phyloP scores from a whole-genome alignment of 2,329 filamentous ascomycete genomes.

The Aspergillus aculeatinus region DNA sequence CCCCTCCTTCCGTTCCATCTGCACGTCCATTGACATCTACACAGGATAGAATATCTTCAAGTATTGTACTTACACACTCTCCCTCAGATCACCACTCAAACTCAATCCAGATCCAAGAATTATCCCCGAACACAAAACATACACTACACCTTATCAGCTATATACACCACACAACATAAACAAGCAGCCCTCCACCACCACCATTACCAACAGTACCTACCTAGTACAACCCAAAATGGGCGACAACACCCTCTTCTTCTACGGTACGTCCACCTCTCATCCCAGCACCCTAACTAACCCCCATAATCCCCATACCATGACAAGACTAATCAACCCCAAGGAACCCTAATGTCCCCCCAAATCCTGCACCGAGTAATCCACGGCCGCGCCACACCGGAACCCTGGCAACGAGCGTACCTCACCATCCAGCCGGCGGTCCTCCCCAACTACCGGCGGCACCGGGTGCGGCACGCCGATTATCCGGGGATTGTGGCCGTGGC shows the following conservation, averaged over 20 bases:
- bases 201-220: too few relatives aligned
- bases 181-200: too few relatives aligned
- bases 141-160: too few relatives aligned
- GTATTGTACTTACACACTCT: too few relatives aligned
- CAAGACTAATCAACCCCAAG: slow-evolving; percentile 23
- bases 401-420: slow-evolving; percentile 54
- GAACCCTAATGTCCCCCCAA: slow-evolving; percentile 75
- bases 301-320: not conserved
- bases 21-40: too few relatives aligned
- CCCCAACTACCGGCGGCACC: slow-evolving; percentile 67
- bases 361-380: slow-evolving; percentile 86
- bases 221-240: slow-evolving; percentile 34
- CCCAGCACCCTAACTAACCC: not conserved
- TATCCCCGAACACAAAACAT: too few relatives aligned
- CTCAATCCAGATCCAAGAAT: too few relatives aligned
- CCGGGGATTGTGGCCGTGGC: slow-evolving; percentile 64
- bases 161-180: too few relatives aligned
- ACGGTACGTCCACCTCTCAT: slow-evolving; percentile 45
- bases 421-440: slow-evolving; percentile 75
- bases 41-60: too few relatives aligned
- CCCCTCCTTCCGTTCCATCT: not conserved
- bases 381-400: slow-evolving; percentile 53
- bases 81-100: too few relatives aligned
- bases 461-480: slow-evolving; percentile 71
- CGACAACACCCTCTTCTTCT: slow-evolving; percentile 62